Evolutionary conservation across 768 basidiomycete species (phyloP), one percentile per base, ranked within the genome.

Genomic region (Pisolithus marmoratus): DNA sequence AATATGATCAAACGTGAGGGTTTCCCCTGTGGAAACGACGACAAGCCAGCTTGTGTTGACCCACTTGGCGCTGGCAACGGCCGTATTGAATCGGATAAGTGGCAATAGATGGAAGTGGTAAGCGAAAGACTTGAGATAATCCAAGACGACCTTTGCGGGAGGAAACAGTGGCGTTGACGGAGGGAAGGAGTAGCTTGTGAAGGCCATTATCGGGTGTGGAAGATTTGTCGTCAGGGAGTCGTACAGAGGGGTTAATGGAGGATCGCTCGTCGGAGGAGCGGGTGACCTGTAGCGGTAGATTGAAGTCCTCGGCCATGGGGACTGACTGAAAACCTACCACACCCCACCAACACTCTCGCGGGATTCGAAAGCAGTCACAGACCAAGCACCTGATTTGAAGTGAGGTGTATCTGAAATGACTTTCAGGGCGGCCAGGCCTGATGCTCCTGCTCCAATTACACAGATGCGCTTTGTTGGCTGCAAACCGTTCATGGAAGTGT

Each of bases 211-310:
- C 1, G 85, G 85, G 57, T 91, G 86, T 0, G 90, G 87, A 5
- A 93, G 63, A 58, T 92, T 92, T 1, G 90, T 85, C n/a, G 84
- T 85, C 12, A 93, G 71, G 0, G 85, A 84, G 60, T 91, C 85
- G 60, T 93, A 93, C 8, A 90, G 60, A 2, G 90, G 81, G 1
- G 87, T 85, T 29, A 76, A 60, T 2, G 87, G 86, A 7, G 80
- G 80, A 31, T 79, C 66, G 19, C 70, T 72, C 11, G 65, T 63
- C 4, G 78, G 75, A 34, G 74, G 68, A 7, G 81, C 77, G 19
- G 86, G 82, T 22, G 80, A 63, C 87, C 85, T 82, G 51, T 38
- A 48, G 11, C 20, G 31, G 40, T 26, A n/a, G 17, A 50, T 56
- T 40, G 26, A 5, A 27, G 23, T 23, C 48, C 34, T 27, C 40